Evolutionary conservation across 1,284 basidiomycete species (phyloP).

Genomic region (Phaffia rhodozyma): DNA sequence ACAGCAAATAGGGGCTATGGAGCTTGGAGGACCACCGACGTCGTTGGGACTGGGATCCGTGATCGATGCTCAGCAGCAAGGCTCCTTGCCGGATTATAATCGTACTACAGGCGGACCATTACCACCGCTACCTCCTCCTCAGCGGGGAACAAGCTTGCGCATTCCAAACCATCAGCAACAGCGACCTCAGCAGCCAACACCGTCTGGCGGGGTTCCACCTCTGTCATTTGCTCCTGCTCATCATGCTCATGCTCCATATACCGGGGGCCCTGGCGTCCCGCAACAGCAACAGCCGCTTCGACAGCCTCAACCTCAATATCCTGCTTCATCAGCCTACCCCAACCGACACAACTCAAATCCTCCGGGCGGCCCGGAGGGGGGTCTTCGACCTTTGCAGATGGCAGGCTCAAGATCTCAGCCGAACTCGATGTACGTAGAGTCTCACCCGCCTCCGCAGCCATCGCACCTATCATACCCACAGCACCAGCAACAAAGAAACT

Average conservation of each 20-base stretch:
- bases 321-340: background rate
- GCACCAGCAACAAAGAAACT: background rate
- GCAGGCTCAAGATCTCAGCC: background rate
- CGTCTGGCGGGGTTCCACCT: too few relatives aligned
- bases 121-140: conserved; percentile 2
- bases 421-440: background rate
- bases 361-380: too few relatives aligned
- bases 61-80: too few relatives aligned
- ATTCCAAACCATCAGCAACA: background rate
- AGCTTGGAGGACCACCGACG: background rate
- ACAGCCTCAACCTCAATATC: background rate
- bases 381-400: background rate
- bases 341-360: too few relatives aligned
- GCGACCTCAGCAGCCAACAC: too few relatives aligned
- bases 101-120: too few relatives aligned
- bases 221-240: too few relatives aligned
- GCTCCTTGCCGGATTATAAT: too few relatives aligned
- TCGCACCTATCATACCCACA: background rate
- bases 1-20: conserved; percentile 14
- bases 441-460: too few relatives aligned
- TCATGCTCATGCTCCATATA: background rate
- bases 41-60: too few relatives aligned
- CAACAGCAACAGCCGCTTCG: background rate
- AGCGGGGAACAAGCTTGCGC: background rate
- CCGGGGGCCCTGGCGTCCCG: background rate